Evolutionary conservation across 345 rosid genomes (phyloP).

Genomic region (Populus deltoides): DNA sequence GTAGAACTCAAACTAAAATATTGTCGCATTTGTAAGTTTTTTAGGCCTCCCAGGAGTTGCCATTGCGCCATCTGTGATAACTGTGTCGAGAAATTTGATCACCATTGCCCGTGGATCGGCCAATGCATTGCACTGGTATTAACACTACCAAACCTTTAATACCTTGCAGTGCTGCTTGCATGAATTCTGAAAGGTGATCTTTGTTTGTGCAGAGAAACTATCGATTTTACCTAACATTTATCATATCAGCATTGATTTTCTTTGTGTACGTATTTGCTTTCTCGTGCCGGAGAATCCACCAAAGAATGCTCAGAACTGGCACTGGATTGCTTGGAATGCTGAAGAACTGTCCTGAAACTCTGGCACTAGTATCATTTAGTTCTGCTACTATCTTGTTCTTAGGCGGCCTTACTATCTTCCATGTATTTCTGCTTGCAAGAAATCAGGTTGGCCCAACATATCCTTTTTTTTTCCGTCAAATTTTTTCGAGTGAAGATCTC

Average conservation of each 20-base stretch:
- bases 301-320: conserved; percentile 7
- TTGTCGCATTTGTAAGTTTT: conserved; percentile 34
- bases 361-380: conserved; percentile 29
- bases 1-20: conserved; percentile 37
- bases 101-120: conserved; percentile 44
- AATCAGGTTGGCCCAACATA: conserved; percentile 28
- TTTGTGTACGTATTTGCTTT: conserved; percentile 28
- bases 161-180: not conserved
- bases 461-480: no score
- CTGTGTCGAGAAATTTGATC: conserved; percentile 45
- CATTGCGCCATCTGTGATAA: conserved; percentile 45
- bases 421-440: conserved; percentile 26
- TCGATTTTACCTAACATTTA: conserved; percentile 26
- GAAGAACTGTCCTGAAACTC: conserved; percentile 27
- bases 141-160: not conserved
- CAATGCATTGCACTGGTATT: conserved; percentile 45
- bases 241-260: conserved; percentile 30
- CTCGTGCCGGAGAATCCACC: conserved; percentile 31
- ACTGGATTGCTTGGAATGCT: conserved; percentile 28
- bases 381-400: conserved; percentile 35
- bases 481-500: no score
- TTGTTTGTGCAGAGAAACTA: conserved; percentile 38
- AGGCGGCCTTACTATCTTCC: conserved; percentile 31
- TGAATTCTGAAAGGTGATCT: not conserved
- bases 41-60: conserved; percentile 45